These are phyloP conservation scores for Ophiocordyceps camponoti-rufipedis DNA, from an alignment of 2,329 filamentous ascomycete genomes.

Conservation along the genomic window DNA sequence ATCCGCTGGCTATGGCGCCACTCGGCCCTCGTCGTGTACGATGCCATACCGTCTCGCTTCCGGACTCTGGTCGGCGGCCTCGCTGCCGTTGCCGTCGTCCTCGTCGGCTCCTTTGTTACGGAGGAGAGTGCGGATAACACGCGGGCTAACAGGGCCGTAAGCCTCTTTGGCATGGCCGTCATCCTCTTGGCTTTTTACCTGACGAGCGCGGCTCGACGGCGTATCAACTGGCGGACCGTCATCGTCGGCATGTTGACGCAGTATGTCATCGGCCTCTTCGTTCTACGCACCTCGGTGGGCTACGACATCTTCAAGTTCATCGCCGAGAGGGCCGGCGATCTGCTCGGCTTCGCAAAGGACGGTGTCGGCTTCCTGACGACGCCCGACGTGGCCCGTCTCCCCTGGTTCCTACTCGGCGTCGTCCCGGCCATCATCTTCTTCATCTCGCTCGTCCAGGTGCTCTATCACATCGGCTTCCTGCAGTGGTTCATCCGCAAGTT, in stretches of 20 bases:
- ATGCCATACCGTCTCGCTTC: constrained; percentile 46
- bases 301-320: constrained; percentile 89
- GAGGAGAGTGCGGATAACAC: constrained; percentile 59
- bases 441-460: constrained; percentile 73
- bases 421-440: constrained; percentile 95
- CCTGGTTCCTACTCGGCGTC: constrained; percentile 60
- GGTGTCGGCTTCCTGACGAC: constrained; percentile 52
- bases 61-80: constrained; percentile 44
- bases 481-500: constrained; percentile 87
- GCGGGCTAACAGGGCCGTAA: constrained; percentile 61
- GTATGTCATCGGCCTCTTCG: constrained; percentile 77
- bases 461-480: constrained; percentile 64
- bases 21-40: constrained; percentile 38
- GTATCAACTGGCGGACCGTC: constrained; percentile 58
- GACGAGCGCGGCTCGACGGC: constrained; percentile 51
- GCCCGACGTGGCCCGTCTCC: constrained; percentile 22
- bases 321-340: constrained; percentile 50
- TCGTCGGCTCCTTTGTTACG: constrained; percentile 63
- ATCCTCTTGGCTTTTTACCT: constrained; percentile 48
- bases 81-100: constrained; percentile 49
- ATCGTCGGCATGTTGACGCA: constrained; percentile 79
- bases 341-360: constrained; percentile 58
- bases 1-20: constrained; percentile 50
- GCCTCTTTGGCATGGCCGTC: constrained; percentile 58
- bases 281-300: constrained; percentile 61